Evolutionary conservation across 1,284 basidiomycete genomes (phyloP).

Genomic region (Cerrena zonata): DNA sequence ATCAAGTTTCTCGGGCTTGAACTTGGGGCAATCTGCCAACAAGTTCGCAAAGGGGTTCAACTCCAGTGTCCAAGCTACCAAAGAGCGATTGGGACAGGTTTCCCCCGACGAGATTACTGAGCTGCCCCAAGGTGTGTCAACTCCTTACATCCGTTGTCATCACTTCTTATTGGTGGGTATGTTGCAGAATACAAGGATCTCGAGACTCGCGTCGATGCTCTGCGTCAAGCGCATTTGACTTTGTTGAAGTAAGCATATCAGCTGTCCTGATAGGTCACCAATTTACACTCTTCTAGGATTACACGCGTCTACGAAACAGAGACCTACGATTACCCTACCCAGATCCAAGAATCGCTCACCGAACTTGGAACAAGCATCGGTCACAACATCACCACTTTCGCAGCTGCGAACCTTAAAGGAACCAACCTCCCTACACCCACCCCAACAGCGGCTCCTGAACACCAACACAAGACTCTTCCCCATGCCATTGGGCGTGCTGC

Average conservation of each 20-base stretch:
- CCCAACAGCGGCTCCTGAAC: conserved; percentile 48
- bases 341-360: conserved; percentile 69
- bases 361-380: conserved; percentile 72
- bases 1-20: conserved; percentile 52
- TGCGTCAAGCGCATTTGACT: conserved; percentile 73
- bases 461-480: conserved; percentile 88
- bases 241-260: conserved; percentile 61
- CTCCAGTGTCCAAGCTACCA: conserved; percentile 84
- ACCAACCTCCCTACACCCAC: conserved; percentile 79
- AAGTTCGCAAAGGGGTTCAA: conserved; percentile 80
- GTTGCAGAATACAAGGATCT: conserved; percentile 88
- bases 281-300: conserved; percentile 43
- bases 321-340: conserved; percentile 82
- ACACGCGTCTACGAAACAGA: conserved; percentile 83
- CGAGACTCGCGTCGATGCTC: conserved; percentile 89
- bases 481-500: conserved; percentile 88
- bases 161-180: not conserved
- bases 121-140: conserved; percentile 66
- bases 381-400: conserved; percentile 79
- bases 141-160: not conserved
- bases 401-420: conserved; percentile 84
- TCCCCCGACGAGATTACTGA: conserved; percentile 93
- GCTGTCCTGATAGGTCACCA: not conserved
- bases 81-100: conserved; percentile 84
- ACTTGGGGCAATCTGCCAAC: conserved; percentile 63